Evolutionary conservation across 2,329 filamentous ascomycete genomes (phyloP), one percentile per base, ranked within the genome.

Genomic region (Calonectria montana): DNA sequence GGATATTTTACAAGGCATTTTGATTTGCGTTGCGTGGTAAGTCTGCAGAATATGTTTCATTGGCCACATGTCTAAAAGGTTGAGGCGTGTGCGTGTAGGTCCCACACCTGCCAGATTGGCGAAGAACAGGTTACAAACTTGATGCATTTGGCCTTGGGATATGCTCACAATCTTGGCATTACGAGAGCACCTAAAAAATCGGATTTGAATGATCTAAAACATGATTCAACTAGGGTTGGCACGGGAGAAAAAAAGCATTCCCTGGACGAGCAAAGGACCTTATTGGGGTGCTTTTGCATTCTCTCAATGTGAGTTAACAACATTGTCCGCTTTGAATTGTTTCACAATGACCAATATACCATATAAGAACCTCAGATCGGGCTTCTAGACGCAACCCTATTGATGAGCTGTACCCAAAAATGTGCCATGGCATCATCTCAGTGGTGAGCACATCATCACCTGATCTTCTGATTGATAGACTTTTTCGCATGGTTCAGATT

Each of bases 1-100:
- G 10, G 86, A 87, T 67, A 75, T 87, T 3, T 80, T 88, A 1
- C 86, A 88, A 75, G 87, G 86, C 0, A 77, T 88, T 10, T 72
- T 88, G 9, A 80, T 87, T 50, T 82, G 83, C 47, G 79, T 88
- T 66, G 82, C 85, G 25, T 88, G 87, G 87, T 88, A 80, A 62
- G 79, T 27, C 48, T 12, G 16, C 18, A 1, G n/a, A 18, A 25
- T 18, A 2, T 13, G 25, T 21, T 12, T 13, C 5, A 6, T 3
- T 23, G 6, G n/a, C 10, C 4, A 39, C 10, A 29, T 12, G 10
- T 10, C 5, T 57, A 61, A 47, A 23, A 13, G 2, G 5, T 18
- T n/a, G 23, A 37, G 23, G 53, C 59, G 15, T 8, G 12, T 23
- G 15, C 39, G 10, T 10, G 0, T 23, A 86, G 84, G 84, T 81